Percentiles rank a stretch among this genome's conserved stretches.
phyloP scores from a whole-genome alignment of 176 grass and related monocot species.

The Oryza meyeriana region DNA sequence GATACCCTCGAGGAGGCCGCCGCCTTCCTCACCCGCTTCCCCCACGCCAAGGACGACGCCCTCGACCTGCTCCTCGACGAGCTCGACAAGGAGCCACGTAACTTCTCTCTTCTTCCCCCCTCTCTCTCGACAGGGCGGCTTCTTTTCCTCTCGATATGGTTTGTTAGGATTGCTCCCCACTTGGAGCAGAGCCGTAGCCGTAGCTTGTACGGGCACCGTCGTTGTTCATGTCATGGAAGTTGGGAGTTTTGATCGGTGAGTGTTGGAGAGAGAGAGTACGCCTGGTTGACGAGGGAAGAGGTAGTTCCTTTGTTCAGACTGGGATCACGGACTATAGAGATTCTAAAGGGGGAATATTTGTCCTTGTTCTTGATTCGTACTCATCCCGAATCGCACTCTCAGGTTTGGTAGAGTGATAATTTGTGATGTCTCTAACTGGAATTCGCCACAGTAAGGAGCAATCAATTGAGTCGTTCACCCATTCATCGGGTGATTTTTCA shows the following conservation, averaged over 20 bases:
- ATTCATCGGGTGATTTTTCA: not conserved
- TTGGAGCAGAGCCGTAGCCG: too few species aligned
- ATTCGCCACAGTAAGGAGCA: not conserved
- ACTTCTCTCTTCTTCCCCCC: too few species aligned
- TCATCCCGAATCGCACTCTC: not conserved
- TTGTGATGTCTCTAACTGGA: not conserved
- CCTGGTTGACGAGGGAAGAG: not conserved
- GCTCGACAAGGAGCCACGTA: too few species aligned
- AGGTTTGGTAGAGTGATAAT: not conserved
- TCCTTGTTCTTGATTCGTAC: not conserved
- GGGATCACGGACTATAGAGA: not conserved
- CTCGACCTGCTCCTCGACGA: too few species aligned
- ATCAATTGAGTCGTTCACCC: too few species aligned
- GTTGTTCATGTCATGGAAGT: not conserved
- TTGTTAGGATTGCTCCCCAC: too few species aligned
- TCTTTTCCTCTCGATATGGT: too few species aligned
- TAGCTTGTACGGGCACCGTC: not conserved
- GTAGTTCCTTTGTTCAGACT: not conserved
- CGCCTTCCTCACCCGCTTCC: too few species aligned
- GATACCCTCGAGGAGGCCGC: too few species aligned
- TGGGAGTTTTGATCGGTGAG: not conserved
- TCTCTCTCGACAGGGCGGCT: too few species aligned
- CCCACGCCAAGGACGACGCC: too few species aligned
- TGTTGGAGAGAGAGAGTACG: not conserved
- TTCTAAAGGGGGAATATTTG: not conserved